These are phyloP conservation scores for Candida stauntonica DNA, from an alignment of 805 yeast genomes.

Conservation along the genomic window DNA sequence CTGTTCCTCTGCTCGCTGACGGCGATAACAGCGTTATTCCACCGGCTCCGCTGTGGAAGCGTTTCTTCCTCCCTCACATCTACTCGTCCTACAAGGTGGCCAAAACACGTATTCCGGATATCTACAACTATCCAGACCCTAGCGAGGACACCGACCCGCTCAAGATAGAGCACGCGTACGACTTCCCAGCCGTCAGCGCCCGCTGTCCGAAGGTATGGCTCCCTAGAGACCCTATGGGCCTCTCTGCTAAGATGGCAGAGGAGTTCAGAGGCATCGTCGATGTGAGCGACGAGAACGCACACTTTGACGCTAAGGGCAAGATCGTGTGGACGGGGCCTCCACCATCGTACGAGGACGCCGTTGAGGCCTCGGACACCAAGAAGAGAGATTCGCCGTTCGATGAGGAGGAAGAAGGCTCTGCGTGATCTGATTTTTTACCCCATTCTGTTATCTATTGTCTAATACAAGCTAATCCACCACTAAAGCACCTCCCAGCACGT, in stretches of 20 bases:
- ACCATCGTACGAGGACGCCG: slow-evolving; percentile 34
- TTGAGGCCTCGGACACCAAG: background rate
- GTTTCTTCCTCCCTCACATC: slow-evolving; percentile 53
- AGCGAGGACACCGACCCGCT: slow-evolving; percentile 34
- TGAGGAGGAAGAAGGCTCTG: too few relatives aligned
- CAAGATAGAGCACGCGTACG: slow-evolving; percentile 58
- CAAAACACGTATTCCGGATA: slow-evolving; percentile 52
- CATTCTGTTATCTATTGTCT: background rate
- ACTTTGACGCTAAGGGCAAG: slow-evolving; percentile 47
- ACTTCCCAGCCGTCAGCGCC: slow-evolving; percentile 68
- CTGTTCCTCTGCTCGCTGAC: slow-evolving; percentile 68
- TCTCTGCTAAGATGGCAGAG: slow-evolving; percentile 57
- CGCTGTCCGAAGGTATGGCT: slow-evolving; percentile 82
- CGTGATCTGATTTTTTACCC: too few relatives aligned
- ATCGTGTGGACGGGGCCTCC: slow-evolving; percentile 48
- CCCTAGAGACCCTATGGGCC: slow-evolving; percentile 85
- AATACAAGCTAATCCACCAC: background rate
- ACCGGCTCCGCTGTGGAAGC: slow-evolving; percentile 37
- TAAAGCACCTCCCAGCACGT: too few relatives aligned
- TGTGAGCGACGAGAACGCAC: slow-evolving; percentile 65
- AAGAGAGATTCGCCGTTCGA: background rate
- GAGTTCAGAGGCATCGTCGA: slow-evolving; percentile 51
- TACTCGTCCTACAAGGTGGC: slow-evolving; percentile 47
- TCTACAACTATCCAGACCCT: slow-evolving; percentile 46
- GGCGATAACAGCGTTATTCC: slow-evolving; percentile 37